Conservation (phyloP, 1,284 basidiomycete species). For the Sphagnurus paluster region DNA sequence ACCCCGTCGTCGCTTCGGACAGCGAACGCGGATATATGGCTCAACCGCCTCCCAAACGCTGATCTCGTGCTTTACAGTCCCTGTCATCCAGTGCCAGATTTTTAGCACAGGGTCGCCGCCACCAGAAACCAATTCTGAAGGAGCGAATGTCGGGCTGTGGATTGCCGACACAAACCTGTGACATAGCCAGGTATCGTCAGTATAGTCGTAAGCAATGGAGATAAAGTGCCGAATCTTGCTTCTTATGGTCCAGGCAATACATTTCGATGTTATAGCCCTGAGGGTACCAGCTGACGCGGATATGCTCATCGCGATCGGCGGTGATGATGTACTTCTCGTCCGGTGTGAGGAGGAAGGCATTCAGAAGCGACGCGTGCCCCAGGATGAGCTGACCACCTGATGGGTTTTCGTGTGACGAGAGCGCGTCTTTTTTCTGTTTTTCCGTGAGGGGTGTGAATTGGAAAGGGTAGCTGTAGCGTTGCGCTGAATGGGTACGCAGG, state of each 20-base stretch:
- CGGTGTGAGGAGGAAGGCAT: conserved; percentile 62
- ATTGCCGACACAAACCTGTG: conserved; percentile 83
- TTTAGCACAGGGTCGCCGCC: conserved; percentile 84
- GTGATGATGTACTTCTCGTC: conserved; percentile 80
- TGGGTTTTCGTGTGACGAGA: conserved; percentile 70
- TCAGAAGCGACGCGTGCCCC: conserved; percentile 86
- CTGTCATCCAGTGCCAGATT: conserved; percentile 80
- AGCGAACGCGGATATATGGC: conserved; percentile 61
- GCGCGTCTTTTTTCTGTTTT: conserved; percentile 36
- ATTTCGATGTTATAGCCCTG: conserved; percentile 81
- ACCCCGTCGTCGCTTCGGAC: conserved; percentile 35
- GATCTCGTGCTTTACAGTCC: conserved; percentile 53
- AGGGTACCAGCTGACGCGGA: conserved; percentile 89
- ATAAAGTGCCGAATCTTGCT: conserved; percentile 46
- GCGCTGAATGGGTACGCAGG: neutral
- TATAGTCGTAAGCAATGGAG: neutral
- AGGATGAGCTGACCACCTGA: conserved; percentile 75
- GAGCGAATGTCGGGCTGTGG: conserved; percentile 59
- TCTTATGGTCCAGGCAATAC: conserved; percentile 82
- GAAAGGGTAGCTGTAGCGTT: conserved; percentile 49
- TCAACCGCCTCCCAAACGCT: conserved; percentile 54
- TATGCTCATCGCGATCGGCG: conserved; percentile 91
- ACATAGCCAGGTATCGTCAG: neutral
- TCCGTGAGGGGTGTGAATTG: conserved; percentile 28
- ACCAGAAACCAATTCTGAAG: conserved; percentile 68